Conservation (phyloP, 805 yeast genomes). For the Candida silvicultrix region DNA sequence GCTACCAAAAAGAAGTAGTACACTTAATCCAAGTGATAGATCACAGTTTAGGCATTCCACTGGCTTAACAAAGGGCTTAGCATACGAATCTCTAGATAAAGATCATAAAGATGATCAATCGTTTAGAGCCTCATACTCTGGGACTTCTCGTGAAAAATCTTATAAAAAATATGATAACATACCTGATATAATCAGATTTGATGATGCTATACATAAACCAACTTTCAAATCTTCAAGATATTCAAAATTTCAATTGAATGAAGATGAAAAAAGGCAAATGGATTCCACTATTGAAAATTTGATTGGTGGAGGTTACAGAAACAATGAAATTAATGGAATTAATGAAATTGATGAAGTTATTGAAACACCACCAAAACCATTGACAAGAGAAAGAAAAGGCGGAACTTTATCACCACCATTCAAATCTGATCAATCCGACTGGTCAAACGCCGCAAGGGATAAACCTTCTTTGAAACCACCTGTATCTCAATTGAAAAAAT, state of each 20-base stretch:
- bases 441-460: constrained; percentile 5
- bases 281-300: constrained; percentile 11
- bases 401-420: constrained; percentile 1
- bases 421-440: background rate
- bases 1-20: background rate
- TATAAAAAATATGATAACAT: constrained; percentile 10
- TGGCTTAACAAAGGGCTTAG: constrained; percentile 1
- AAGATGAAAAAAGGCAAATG: constrained; percentile 13
- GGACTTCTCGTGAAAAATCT: background rate
- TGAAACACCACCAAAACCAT: background rate
- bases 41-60: background rate
- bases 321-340: background rate
- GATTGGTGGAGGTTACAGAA: constrained; percentile 6
- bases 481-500: constrained; percentile 5
- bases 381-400: constrained; percentile 7
- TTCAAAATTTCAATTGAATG: constrained; percentile 16
- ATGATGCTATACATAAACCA: constrained; percentile 14
- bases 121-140: background rate
- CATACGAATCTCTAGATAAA: no score
- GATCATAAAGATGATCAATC: background rate
- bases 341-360: background rate
- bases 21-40: background rate
- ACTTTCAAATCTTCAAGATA: constrained; percentile 5
- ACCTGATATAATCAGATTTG: constrained; percentile 20
- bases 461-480: constrained; percentile 6